Evolutionary conservation across 1,284 basidiomycete genomes (phyloP).

Genomic region (Cutaneotrichosporon daszewskae): DNA sequence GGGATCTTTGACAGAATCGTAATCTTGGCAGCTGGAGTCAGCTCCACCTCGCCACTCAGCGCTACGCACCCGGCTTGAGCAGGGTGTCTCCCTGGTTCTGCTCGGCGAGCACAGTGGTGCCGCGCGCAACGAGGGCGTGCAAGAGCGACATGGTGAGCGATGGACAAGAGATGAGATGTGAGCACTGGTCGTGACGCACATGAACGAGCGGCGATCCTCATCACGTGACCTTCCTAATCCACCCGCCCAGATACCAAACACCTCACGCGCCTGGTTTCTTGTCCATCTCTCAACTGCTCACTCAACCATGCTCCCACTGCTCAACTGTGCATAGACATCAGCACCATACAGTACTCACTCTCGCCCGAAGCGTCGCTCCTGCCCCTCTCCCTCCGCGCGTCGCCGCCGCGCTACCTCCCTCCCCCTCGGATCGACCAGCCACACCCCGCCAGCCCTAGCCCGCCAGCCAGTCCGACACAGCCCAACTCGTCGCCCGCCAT

Average conservation of each 20-base stretch:
- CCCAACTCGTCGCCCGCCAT: constrained; percentile 1
- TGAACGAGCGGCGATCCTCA: not conserved
- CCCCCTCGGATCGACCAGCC: not conserved
- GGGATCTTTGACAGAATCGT: constrained; percentile 80
- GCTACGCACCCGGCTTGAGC: constrained; percentile 68
- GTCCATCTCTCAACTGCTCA: not conserved
- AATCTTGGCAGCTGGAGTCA: constrained; percentile 61
- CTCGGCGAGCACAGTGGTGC: constrained; percentile 72
- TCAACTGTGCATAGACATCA: no score
- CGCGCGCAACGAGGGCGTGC: constrained; percentile 79
- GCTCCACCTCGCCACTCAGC: not conserved
- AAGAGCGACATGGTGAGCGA: constrained; percentile 52
- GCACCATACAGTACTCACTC: no score
- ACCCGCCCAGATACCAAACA: not conserved
- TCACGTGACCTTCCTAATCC: not conserved
- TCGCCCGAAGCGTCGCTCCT: not conserved
- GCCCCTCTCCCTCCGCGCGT: constrained; percentile 4
- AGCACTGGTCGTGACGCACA: not conserved
- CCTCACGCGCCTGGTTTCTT: constrained; percentile 1
- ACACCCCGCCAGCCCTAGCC: no score
- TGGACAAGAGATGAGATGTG: not conserved
- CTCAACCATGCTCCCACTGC: no score
- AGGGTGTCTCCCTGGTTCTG: constrained; percentile 70
- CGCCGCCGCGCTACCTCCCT: constrained; percentile 3
- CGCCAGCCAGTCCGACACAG: constrained; percentile 1